Conservation (phyloP, 352 stramenopile genomes). For the Phytophthora tentaculata region DNA sequence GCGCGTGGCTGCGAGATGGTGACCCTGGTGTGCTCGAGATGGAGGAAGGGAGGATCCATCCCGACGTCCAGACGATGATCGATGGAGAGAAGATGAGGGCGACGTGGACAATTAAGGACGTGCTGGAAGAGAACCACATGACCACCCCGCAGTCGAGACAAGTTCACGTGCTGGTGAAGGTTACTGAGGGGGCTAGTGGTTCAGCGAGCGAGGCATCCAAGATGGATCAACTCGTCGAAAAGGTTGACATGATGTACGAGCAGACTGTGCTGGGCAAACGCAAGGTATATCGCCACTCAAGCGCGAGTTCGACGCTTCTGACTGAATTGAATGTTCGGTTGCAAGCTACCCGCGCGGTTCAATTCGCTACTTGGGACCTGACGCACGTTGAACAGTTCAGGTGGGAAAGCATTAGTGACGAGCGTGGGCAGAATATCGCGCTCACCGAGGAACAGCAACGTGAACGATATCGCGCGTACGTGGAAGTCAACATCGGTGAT, state of each 20-base stretch:
- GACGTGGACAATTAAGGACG: too few relatives aligned
- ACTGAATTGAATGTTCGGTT: slow-evolving; percentile 34
- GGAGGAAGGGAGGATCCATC: too few relatives aligned
- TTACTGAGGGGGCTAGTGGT: too few relatives aligned
- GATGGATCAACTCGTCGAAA: too few relatives aligned
- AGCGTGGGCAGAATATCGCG: slow-evolving; percentile 1
- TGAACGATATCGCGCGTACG: slow-evolving; percentile 37
- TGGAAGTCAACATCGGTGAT: slow-evolving; percentile 45
- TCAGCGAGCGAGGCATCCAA: too few relatives aligned
- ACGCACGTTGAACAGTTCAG: slow-evolving; percentile 24
- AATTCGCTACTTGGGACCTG: slow-evolving; percentile 26
- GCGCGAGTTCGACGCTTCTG: slow-evolving; percentile 26
- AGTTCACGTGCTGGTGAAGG: too few relatives aligned
- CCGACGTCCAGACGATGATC: too few relatives aligned
- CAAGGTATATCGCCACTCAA: slow-evolving; percentile 7
- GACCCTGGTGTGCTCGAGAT: too few relatives aligned
- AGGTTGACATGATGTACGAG: slow-evolving; percentile 6
- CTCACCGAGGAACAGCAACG: slow-evolving; percentile 45
- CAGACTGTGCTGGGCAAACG: not conserved
- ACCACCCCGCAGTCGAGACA: too few relatives aligned
- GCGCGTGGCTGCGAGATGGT: too few relatives aligned
- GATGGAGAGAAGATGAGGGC: too few relatives aligned
- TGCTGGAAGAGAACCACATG: too few relatives aligned
- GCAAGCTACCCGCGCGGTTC: slow-evolving; percentile 11
- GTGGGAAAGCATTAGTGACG: slow-evolving; percentile 26